Evolutionary conservation across 1,284 basidiomycete species (phyloP).

Genomic region (Ganoderma lingzhi): DNA sequence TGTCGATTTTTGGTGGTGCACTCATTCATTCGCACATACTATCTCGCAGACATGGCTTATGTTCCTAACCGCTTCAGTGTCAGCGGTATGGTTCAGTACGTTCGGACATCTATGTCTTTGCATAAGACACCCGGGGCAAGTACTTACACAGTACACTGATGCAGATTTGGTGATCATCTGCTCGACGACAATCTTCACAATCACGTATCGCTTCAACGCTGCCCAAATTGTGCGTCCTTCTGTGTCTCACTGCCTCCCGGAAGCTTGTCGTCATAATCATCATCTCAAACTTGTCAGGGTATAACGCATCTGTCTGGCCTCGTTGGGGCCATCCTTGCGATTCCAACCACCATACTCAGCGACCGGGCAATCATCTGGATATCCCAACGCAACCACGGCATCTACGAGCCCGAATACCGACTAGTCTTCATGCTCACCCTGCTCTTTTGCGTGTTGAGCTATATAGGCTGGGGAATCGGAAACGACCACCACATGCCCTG

Average conservation of each 20-base stretch:
- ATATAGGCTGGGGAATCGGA: conserved; percentile 55
- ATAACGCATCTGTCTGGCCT: too few species aligned
- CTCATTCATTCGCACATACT: neutral
- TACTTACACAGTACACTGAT: conserved; percentile 22
- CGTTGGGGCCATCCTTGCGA: too few species aligned
- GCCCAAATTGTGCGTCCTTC: conserved; percentile 39
- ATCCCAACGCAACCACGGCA: conserved; percentile 50
- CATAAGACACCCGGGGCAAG: neutral
- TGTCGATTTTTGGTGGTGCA: neutral
- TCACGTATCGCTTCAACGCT: conserved; percentile 49
- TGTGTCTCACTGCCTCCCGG: neutral
- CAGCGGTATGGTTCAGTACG: conserved; percentile 52
- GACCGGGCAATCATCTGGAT: conserved; percentile 49
- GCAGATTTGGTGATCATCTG: conserved; percentile 49
- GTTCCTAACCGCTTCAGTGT: conserved; percentile 48
- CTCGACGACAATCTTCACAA: conserved; percentile 52
- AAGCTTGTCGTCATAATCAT: too few species aligned
- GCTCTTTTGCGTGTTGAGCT: conserved; percentile 54
- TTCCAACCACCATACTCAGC: too few species aligned
- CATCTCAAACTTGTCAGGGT: too few species aligned
- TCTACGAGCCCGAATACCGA: conserved; percentile 57
- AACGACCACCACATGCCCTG: conserved; percentile 51
- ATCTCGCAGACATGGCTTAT: conserved; percentile 46
- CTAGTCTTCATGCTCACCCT: conserved; percentile 51
- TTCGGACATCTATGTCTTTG: conserved; percentile 1